Conservation (phyloP, 2,329 filamentous ascomycete species). For the Penicillium nordicum region DNA sequence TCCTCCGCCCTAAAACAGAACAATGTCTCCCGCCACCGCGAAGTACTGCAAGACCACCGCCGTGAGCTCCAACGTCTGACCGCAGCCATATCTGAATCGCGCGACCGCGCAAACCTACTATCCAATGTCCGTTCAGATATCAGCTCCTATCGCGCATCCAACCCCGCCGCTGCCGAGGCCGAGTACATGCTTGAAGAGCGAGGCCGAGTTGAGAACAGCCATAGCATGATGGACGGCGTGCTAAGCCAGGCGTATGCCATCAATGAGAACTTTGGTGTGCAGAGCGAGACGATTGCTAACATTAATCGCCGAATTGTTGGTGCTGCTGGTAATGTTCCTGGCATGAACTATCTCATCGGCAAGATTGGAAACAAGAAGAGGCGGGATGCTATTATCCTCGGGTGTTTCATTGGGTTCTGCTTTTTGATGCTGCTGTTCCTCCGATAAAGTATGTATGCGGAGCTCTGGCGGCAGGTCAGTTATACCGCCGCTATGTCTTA, state of each 20-base stretch:
- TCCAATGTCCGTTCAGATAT: conserved; percentile 90
- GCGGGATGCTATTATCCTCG: conserved; percentile 91
- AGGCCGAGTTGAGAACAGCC: conserved; percentile 77
- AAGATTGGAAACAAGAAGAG: conserved; percentile 94
- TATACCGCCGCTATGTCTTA: conserved; percentile 5
- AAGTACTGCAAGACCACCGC: conserved; percentile 82
- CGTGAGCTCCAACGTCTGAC: conserved; percentile 76
- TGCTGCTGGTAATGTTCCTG: conserved; percentile 86
- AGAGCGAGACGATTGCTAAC: conserved; percentile 81
- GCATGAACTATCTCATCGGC: conserved; percentile 85
- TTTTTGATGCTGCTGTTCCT: conserved; percentile 83
- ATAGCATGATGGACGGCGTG: conserved; percentile 84
- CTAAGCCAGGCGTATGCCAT: conserved; percentile 95
- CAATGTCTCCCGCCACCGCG: conserved; percentile 85
- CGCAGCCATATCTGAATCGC: conserved; percentile 68
- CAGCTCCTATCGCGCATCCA: conserved; percentile 76
- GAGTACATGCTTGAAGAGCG: conserved; percentile 98
- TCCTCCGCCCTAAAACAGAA: conserved; percentile 95
- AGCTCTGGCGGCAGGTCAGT: not conserved
- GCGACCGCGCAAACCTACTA: conserved; percentile 85
- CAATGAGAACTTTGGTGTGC: conserved; percentile 82
- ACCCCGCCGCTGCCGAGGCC: conserved; percentile 78
- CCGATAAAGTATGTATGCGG: conserved; percentile 47
- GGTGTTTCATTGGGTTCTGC: conserved; percentile 85
- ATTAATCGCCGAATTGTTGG: conserved; percentile 88